Evolutionary conservation across 176 grass and related monocot genomes (phyloP), one percentile per base, ranked within the genome.

Genomic region (Carex kokanica): DNA sequence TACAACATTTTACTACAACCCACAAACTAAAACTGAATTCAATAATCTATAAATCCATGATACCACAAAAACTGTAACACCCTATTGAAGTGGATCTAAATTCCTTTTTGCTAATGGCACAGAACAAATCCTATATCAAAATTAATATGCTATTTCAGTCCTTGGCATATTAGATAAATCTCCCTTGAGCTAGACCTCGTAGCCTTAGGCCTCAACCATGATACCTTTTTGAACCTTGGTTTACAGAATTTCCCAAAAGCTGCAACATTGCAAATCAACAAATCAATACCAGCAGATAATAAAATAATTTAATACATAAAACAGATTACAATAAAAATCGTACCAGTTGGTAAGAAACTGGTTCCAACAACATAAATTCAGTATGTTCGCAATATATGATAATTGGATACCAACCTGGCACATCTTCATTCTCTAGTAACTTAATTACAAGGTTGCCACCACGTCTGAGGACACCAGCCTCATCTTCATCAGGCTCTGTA

Each of bases 161-260:
- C 92, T 85, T 95, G 91, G 0, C 96, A 98, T 54, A 98, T 91
- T 87, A 95, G 54, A 87, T 95, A 98, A 72, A 95, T 98, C 68
- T 98, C 92, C 90, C 91, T 87, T 4, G 95, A 98, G 60, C 83
- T 88, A 82, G 92, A 91, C 67, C 95, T 90, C 1, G 95, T 95
- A 4, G 93, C 96, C 75, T 93, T 95, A 3, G 96, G 96, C 86
- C 93, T 88, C 83, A 91, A 80, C 78, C 87, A 88, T 31, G 93
- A 90, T 34, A 93, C 96, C 67, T 91, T 98, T 67, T 84, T 90
- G 72, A 98, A 98, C 68, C 80, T 89, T 1, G 38, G 38, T 83
- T 95, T 98, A 85, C 91, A 98, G 52, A 98, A 95, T 78, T 98
- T 93, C 8, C 54, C 85, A 79, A 95, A 98, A 54, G 85, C 95